phyloP scores from a whole-genome alignment of 2,329 filamentous ascomycete species.

The Monilinia aucupariae region DNA sequence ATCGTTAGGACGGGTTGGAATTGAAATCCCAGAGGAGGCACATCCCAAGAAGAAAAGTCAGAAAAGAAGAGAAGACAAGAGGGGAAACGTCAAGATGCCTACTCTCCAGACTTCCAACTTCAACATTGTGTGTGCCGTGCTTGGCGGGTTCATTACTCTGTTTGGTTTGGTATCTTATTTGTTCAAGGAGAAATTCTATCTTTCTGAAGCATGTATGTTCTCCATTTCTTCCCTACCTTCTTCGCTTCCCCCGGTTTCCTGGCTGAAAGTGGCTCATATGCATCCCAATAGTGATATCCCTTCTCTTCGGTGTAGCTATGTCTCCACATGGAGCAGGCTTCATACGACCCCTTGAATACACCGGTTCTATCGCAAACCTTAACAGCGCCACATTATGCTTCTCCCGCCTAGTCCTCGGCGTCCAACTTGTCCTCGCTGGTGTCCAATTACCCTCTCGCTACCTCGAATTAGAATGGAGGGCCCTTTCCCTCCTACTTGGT shows the following conservation, averaged over 20 bases:
- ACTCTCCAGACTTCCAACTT: conserved; percentile 47
- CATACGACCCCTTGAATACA: conserved; percentile 71
- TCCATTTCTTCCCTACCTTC: not conserved
- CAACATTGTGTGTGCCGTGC: conserved; percentile 54
- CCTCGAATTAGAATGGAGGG: conserved; percentile 70
- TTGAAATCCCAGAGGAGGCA: not conserved
- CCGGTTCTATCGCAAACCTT: conserved; percentile 53
- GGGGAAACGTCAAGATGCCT: conserved; percentile 39
- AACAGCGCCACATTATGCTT: conserved; percentile 76
- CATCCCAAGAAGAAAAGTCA: not conserved
- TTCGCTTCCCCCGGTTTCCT: not conserved
- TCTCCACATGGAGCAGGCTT: conserved; percentile 73
- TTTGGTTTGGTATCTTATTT: conserved; percentile 88
- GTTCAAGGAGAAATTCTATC: conserved; percentile 82
- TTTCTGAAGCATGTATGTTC: conserved; percentile 76
- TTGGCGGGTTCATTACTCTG: conserved; percentile 84
- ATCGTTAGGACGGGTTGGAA: not conserved
- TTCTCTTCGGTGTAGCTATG: conserved; percentile 72
- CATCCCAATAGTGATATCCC: conserved; percentile 66
- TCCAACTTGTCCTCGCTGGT: conserved; percentile 84
- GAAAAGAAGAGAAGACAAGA: too few species aligned
- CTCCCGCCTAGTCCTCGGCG: conserved; percentile 77
- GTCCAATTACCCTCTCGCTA: conserved; percentile 84
- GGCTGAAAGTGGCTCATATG: not conserved
- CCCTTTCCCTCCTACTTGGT: conserved; percentile 67